Conservation (phyloP, 805 yeast species). For the Brettanomyces nanus region DNA sequence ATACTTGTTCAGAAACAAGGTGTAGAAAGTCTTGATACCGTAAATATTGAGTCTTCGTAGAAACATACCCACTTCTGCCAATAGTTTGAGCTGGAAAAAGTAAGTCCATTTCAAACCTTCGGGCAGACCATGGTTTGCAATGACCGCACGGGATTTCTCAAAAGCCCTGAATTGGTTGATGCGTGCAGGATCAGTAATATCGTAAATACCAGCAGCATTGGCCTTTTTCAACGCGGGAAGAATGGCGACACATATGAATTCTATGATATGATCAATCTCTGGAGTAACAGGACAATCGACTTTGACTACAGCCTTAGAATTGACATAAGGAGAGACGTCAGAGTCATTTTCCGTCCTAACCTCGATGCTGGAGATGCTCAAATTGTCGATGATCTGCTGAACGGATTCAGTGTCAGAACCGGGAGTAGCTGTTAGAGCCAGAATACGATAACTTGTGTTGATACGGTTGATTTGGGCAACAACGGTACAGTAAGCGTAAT, state of each 20-base stretch:
- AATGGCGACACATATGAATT: slow-evolving; percentile 53
- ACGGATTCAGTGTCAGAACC: slow-evolving; percentile 83
- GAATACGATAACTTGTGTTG: slow-evolving; percentile 58
- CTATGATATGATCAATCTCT: slow-evolving; percentile 51
- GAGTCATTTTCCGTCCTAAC: slow-evolving; percentile 77
- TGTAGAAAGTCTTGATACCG: slow-evolving; percentile 72
- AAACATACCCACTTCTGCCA: slow-evolving; percentile 69
- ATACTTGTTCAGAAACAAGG: slow-evolving; percentile 53
- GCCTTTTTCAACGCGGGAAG: slow-evolving; percentile 59
- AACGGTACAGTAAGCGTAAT: slow-evolving; percentile 84
- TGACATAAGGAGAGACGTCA: slow-evolving; percentile 77
- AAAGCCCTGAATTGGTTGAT: slow-evolving; percentile 66
- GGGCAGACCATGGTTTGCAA: slow-evolving; percentile 43
- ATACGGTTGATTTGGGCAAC: slow-evolving; percentile 56
- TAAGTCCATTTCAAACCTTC: slow-evolving; percentile 73
- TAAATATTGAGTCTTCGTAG: slow-evolving; percentile 64
- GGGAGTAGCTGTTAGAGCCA: slow-evolving; percentile 95
- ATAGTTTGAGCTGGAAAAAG: slow-evolving; percentile 49
- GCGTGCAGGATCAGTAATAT: slow-evolving; percentile 54
- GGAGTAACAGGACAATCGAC: slow-evolving; percentile 43
- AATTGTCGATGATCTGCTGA: slow-evolving; percentile 70
- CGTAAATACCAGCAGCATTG: slow-evolving; percentile 53
- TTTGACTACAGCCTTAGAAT: slow-evolving; percentile 52
- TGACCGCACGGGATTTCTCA: slow-evolving; percentile 55
- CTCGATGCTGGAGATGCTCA: slow-evolving; percentile 70